Evolutionary conservation across 148 eudicot species (phyloP), one percentile per base, ranked within the genome.

Genomic region (Nepenthes mirabilis): DNA sequence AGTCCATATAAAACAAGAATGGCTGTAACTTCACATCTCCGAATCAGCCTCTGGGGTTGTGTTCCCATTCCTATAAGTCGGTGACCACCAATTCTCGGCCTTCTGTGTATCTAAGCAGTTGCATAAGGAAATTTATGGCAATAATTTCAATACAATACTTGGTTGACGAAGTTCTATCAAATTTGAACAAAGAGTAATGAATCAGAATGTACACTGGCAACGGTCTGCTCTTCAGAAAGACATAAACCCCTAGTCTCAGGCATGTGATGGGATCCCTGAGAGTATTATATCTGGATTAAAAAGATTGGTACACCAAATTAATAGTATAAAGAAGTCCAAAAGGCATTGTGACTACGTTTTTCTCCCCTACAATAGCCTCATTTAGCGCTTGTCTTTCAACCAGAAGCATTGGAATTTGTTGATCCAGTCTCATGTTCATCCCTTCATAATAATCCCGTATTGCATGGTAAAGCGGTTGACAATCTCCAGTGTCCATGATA

Each of bases 201-300:
- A 40, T 40, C 23, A 12, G 32, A 52, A 56, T 81, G 52, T 89
- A 93, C 99, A 68, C 95, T 86, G 43, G 95, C 68, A 65, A 94
- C 95, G 47, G 95, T 94, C 78, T 89, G 99, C 81, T 93, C 99
- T 74, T 94, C 99, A 6, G 99, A 94, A 64, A 94, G 88, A 78
- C 99, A 94, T 55, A 94, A 81, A 34, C 99, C 99, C 70, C 99
- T 86, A 62, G 99, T 89, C 73, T 94, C 99, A 3, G 99, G 97
- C 99, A 89, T 75, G 77, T 89, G 99, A 77, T 94, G 99, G 74
- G 72, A 77, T 13, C 96, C 99, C 98, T 93, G 68, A 37, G 69
- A 73, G 60, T 53, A 34, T 6, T 2, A 49, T 43, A 43, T 49
- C 37, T 23, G 36, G 36, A 35, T 65, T 62, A 55, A 36, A 61